These are phyloP conservation scores for Allantophomopsis lycopodina DNA, from an alignment of 2,329 filamentous ascomycete species.

Conservation along the genomic window DNA sequence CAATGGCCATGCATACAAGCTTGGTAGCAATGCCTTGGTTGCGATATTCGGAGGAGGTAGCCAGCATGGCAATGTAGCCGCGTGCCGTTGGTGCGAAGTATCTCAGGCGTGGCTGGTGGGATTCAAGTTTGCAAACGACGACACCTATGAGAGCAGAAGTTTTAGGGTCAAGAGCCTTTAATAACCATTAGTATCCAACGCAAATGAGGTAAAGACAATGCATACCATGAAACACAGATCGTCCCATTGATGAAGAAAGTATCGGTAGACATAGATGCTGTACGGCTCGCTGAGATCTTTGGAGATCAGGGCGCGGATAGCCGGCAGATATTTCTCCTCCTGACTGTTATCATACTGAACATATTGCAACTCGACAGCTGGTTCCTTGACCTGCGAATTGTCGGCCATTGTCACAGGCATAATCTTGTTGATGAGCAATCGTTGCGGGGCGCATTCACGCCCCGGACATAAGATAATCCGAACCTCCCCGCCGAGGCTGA, in stretches of 20 bases:
- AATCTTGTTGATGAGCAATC: no score
- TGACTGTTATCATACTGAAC: conserved; percentile 48
- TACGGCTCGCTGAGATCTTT: conserved; percentile 96
- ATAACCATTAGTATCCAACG: conserved; percentile 1
- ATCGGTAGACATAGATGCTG: conserved; percentile 97
- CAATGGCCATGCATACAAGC: conserved; percentile 80
- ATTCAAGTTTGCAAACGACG: conserved; percentile 87
- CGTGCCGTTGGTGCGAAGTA: conserved; percentile 62
- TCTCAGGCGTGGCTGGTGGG: conserved; percentile 47
- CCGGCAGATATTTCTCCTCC: conserved; percentile 56
- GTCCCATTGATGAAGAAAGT: conserved; percentile 96
- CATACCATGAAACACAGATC: conserved; percentile 89
- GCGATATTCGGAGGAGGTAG: conserved; percentile 68
- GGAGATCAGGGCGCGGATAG: conserved; percentile 85
- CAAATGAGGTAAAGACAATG: neutral
- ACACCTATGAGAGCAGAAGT: conserved; percentile 67
- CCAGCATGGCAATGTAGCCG: conserved; percentile 97
- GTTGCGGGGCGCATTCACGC: no score
- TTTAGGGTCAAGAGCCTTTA: conserved; percentile 42
- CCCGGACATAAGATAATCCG: no score
- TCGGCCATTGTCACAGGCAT: conserved; percentile 1
- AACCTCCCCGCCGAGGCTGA: no score
- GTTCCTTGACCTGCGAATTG: neutral
- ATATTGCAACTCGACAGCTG: conserved; percentile 37
- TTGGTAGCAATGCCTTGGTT: conserved; percentile 79